Evolutionary conservation across 306 rosid species (phyloP).

Genomic region (Trifolium dubium): DNA sequence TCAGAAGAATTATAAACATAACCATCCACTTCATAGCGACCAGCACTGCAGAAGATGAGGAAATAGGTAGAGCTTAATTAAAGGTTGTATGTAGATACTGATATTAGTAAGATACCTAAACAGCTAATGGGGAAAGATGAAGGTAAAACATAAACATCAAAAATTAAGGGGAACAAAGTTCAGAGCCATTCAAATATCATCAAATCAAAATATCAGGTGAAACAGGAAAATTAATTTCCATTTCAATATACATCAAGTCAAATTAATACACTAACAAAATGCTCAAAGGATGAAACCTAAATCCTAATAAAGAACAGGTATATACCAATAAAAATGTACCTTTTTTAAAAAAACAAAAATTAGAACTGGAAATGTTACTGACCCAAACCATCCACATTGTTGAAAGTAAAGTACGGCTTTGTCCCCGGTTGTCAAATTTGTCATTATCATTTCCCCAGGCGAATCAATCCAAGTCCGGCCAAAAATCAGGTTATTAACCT

Average conservation of each 20-base stretch:
- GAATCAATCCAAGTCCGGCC: slow-evolving; percentile 98
- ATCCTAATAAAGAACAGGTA: slow-evolving; percentile 7
- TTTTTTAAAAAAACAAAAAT: background rate
- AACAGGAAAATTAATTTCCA: background rate
- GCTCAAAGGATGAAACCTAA: slow-evolving; percentile 22
- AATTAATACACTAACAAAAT: slow-evolving; percentile 14
- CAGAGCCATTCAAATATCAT: slow-evolving; percentile 23
- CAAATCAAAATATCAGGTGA: background rate
- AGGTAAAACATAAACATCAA: slow-evolving; percentile 31
- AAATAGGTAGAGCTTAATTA: slow-evolving; percentile 26
- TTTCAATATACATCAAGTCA: slow-evolving; percentile 33
- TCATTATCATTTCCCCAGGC: slow-evolving; percentile 91
- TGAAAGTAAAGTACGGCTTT: slow-evolving; percentile 86
- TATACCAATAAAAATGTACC: slow-evolving; percentile 17
- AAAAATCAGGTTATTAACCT: slow-evolving; percentile 88
- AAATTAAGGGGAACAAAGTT: slow-evolving; percentile 23
- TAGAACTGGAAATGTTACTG: slow-evolving; percentile 37
- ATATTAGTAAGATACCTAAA: slow-evolving; percentile 31
- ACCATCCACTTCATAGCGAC: slow-evolving; percentile 97
- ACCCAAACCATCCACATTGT: slow-evolving; percentile 99
- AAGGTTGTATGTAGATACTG: slow-evolving; percentile 24
- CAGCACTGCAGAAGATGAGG: slow-evolving; percentile 59
- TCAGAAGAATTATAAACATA: slow-evolving; percentile 85
- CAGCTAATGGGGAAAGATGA: slow-evolving; percentile 17
- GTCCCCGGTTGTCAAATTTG: slow-evolving; percentile 84